Evolutionary conservation across 176 grass and related monocot genomes (phyloP).

Genomic region (Chrysopogon serrulatus): DNA sequence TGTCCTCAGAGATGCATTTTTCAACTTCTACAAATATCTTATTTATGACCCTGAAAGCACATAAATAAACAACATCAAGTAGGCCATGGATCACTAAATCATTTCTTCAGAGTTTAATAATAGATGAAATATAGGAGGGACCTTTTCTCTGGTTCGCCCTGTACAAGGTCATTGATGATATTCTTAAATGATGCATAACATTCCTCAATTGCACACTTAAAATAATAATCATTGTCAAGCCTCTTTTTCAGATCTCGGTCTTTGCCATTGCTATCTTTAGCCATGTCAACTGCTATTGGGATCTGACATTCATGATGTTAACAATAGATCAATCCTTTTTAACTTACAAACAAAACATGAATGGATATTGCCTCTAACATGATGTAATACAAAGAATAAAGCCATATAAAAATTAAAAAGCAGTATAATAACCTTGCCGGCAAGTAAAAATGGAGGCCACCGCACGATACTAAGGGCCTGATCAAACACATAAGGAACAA

Average conservation of each 20-base stretch:
- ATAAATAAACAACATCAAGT: constrained; percentile 22
- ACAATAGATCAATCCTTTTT: constrained; percentile 18
- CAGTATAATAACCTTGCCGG: constrained; percentile 68
- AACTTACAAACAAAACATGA: not conserved
- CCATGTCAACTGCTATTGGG: constrained; percentile 96
- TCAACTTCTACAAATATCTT: constrained; percentile 71
- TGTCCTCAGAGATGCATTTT: constrained; percentile 37
- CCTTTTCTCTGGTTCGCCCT: constrained; percentile 64
- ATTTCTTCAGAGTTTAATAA: constrained; percentile 25
- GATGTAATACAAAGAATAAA: constrained; percentile 20
- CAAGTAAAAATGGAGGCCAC: constrained; percentile 98
- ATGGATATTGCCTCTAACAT: not conserved
- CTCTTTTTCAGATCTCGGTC: constrained; percentile 76
- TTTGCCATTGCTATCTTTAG: constrained; percentile 74
- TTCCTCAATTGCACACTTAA: constrained; percentile 77
- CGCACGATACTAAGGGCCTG: constrained; percentile 59
- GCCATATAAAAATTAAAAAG: not conserved
- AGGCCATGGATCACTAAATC: not conserved
- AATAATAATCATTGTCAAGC: constrained; percentile 70
- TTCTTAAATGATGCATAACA: constrained; percentile 81
- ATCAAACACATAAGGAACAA: constrained; percentile 92
- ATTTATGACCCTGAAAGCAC: constrained; percentile 65
- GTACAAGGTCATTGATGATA: constrained; percentile 71
- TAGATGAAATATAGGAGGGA: constrained; percentile 15
- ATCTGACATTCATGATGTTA: constrained; percentile 48